phyloP scores from a whole-genome alignment of 176 grass and related monocot species.

The Eragrostis curvula region DNA sequence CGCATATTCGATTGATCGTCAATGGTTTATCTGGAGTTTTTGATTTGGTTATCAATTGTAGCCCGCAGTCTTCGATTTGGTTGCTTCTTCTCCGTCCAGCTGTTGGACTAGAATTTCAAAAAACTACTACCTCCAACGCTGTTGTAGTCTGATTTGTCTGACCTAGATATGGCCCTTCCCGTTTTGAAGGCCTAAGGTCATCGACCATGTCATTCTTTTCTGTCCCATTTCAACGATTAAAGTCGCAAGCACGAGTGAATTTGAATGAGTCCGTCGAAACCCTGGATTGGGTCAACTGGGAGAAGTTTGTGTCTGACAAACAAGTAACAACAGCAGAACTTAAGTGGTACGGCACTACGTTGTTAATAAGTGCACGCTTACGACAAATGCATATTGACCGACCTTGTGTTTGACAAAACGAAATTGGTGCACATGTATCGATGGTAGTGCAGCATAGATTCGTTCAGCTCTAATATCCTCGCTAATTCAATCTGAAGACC shows the following conservation, averaged over 20 bases:
- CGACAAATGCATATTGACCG: not conserved
- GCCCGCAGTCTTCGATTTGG: not conserved
- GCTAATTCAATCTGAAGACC: too few species aligned
- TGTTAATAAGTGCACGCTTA: not conserved
- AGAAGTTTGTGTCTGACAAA: not conserved
- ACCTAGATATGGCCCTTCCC: not conserved
- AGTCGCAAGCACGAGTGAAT: not conserved
- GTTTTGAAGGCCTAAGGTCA: not conserved
- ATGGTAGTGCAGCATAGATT: not conserved
- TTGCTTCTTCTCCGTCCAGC: not conserved
- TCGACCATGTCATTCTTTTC: not conserved
- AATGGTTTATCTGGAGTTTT: not conserved
- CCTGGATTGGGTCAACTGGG: not conserved
- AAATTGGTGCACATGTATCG: not conserved
- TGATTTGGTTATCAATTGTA: not conserved
- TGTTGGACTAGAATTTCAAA: slow-evolving; percentile 4
- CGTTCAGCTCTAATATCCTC: not conserved
- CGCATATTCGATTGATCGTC: not conserved
- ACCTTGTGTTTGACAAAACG: not conserved
- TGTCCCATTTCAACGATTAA: not conserved
- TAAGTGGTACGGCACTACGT: not conserved
- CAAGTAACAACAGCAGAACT: not conserved
- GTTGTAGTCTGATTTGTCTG: not conserved
- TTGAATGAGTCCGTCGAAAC: not conserved
- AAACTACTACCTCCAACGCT: not conserved